Evolutionary conservation across 306 rosid genomes (phyloP), one percentile per base, ranked within the genome.

Genomic region (Begonia fuchsioides): DNA sequence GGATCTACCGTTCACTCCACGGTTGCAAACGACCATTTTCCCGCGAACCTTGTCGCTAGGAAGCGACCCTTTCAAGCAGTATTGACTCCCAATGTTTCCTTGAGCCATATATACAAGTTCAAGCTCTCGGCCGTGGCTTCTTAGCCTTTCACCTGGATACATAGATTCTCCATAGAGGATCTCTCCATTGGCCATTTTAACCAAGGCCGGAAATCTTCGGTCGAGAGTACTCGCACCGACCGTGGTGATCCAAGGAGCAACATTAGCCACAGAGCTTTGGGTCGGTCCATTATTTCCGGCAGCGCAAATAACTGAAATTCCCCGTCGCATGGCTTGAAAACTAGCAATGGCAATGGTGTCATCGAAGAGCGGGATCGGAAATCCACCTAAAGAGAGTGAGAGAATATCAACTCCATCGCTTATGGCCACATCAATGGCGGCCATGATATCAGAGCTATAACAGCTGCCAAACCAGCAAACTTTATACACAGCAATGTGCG

Each of bases 201-300:
- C 88, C 15, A 59, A 32, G 12, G 86, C 88, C 2, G 93, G 94
- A 49, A 88, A 88, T 57, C 55, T 80, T 50, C 93, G 63, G 59
- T 88, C 94, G 6, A 88, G 49, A 26, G 93, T 83, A 75, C 94
- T 76, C 1, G 94, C 94, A 12, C 94, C 96, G 16, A 88, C 54
- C 15, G 96, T 83, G 38, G 83, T 59, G 69, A 88, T 78, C 96
- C 94, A 88, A 47, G 96, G 96, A 68, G 94, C 96, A 61, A 72
- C 94, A 65, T 88, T 88, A 54, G 94, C 78, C 14, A 88, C 93
- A 32, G 96, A 83, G 73, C 87, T 83, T 58, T 58, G 76, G 9
- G 38, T 52, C 2, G 96, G 94, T 3, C 96, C 96, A 40, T 74
- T 74, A 75, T 88, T n/a, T 50, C 94, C 96, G 5, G 94, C 96